Evolutionary conservation across 805 yeast genomes (phyloP).

Genomic region (Saturnispora quitensis): DNA sequence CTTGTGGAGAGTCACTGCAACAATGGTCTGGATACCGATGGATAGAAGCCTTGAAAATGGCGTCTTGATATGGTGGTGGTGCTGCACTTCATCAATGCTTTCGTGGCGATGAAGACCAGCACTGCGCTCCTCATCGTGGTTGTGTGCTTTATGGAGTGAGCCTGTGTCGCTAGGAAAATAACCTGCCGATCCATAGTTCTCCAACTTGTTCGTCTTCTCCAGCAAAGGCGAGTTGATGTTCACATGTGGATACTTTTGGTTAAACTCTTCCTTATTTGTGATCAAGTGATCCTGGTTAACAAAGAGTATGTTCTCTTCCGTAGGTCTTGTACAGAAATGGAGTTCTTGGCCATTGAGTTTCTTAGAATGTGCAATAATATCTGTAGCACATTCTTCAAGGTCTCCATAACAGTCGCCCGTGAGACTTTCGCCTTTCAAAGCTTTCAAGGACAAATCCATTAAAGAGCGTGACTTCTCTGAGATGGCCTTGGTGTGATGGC

Average conservation of each 20-base stretch:
- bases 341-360: conserved; percentile 14
- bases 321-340: conserved; percentile 28
- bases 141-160: not conserved
- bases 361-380: conserved; percentile 17
- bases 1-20: conserved; percentile 83
- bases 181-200: not conserved
- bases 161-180: not conserved
- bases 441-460: conserved; percentile 25
- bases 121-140: conserved; percentile 4
- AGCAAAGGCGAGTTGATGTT: conserved; percentile 27
- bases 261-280: conserved; percentile 19
- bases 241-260: conserved; percentile 23
- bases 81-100: conserved; percentile 14
- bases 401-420: conserved; percentile 28
- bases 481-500: not conserved
- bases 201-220: conserved; percentile 2
- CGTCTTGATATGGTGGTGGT: conserved; percentile 71
- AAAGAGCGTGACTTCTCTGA: conserved; percentile 14
- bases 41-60: conserved; percentile 72
- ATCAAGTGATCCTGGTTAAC: conserved; percentile 22
- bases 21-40: conserved; percentile 82
- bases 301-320: conserved; percentile 27
- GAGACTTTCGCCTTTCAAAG: conserved; percentile 20
- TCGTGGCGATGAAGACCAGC: not conserved
- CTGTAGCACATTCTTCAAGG: conserved; percentile 22